Evolutionary conservation across 2,329 filamentous ascomycete genomes (phyloP), one percentile per base, ranked within the genome.

Genomic region (Arthroderma uncinatum): DNA sequence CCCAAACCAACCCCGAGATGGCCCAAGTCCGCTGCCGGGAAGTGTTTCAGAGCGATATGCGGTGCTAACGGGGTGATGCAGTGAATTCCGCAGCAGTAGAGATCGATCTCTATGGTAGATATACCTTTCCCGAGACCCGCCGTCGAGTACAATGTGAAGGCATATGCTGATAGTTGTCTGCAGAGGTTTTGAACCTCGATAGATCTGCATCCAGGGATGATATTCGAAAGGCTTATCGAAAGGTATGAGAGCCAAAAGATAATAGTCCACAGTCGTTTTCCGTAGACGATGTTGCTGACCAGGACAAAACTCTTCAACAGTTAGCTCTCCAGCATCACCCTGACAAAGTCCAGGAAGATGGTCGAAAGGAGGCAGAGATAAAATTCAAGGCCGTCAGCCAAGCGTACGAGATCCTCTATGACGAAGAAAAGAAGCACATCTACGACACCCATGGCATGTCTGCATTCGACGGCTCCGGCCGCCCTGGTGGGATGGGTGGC

Each of bases 391-490:
- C 84, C 57, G 85, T 95, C 58, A 91, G 87, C 59, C 86, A 94
- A 75, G 93, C 93, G 65, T 98, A 98, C 78, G 93, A 98, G 70
- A 97, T 98, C 69, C 89, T 98, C 57, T 86, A 83, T 74, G 92
- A 98, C 78, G 92, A 97, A 62, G 84, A 97, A 61, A 96, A 95
- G 73, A 86, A 93, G 67, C 81, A 87, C 57, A 75, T 94, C 61
- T 98, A 98, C 77, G 93, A 98, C 69, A 84, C 83, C 61, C 89
- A 95, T 70, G 93, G 93, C 75, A 96, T 97, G 91, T 82, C 87
- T 44, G 93, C 92, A 59, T 97, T 98, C 69, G 90, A 96, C 69
- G 82, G 87, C 54, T 84, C 83, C 56, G 81, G 82, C 58, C 84
- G 77, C 78, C 68, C 82, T 21, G 85, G 83, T 16, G 78, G 76